phyloP scores from a whole-genome alignment of 2,329 filamentous ascomycete species.

The Pestalotiopsis sp. region DNA sequence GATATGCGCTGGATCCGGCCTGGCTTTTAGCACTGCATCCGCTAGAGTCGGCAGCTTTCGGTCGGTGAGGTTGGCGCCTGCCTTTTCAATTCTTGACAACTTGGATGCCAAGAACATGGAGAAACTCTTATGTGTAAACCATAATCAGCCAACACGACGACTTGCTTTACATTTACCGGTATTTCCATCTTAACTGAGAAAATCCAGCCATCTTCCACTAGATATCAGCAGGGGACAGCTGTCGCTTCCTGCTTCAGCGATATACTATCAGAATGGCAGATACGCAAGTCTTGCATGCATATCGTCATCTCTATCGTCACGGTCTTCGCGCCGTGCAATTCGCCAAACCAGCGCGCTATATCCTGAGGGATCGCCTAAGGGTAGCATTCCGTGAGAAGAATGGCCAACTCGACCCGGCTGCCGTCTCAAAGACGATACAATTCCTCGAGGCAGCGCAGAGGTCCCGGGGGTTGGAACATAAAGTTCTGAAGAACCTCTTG shows the following conservation, averaged over 20 bases:
- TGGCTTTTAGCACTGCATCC: background rate
- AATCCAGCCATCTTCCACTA: background rate
- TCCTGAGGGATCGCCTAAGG: slow-evolving; percentile 62
- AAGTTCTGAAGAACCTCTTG: slow-evolving; percentile 71
- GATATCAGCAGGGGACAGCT: background rate
- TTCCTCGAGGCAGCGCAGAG: slow-evolving; percentile 70
- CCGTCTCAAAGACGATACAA: slow-evolving; percentile 67
- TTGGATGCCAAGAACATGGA: background rate
- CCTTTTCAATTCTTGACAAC: background rate
- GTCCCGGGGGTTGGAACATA: slow-evolving; percentile 71
- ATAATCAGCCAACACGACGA: background rate
- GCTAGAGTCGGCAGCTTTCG: background rate
- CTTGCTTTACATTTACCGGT: no score
- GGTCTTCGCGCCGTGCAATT: slow-evolving; percentile 73
- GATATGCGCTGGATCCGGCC: background rate
- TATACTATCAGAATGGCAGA: slow-evolving; percentile 33
- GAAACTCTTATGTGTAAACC: background rate
- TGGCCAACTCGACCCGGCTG: slow-evolving; percentile 49
- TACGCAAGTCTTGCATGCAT: slow-evolving; percentile 61
- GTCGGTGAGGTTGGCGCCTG: background rate
- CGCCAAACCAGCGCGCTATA: slow-evolving; percentile 68
- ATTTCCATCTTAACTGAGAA: background rate
- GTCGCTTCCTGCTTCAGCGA: no score
- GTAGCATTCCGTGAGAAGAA: slow-evolving; percentile 58
- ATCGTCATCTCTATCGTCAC: slow-evolving; percentile 70